Base-by-base conservation (phyloP, 2,329 filamentous ascomycete species). In the Verticillium dahliae region DNA sequence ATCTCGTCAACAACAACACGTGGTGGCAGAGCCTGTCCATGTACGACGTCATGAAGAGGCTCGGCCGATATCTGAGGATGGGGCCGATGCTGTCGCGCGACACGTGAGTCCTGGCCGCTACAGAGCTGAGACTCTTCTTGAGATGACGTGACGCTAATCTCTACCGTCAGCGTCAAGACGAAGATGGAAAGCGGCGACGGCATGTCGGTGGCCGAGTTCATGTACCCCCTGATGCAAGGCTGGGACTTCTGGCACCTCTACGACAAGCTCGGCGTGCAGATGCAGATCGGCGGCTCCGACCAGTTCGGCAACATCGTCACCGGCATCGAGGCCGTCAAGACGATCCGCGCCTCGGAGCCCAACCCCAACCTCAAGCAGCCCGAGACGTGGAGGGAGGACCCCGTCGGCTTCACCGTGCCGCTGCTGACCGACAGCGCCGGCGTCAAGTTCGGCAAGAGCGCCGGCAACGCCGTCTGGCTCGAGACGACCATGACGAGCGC, bases 161-260 rank as follows among this genome's bases (percentile, higher is more conserved):
- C 3, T 27, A 27, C 6, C 1, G 4, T 5, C 34, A 80, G 78
- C 38, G 92, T 96, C 60, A 95, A 92, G 75, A 88, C 86, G 62
- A 91, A 92, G 70, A 83, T 98, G 80, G 83, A 84, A n/a, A 87
- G 87, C 60, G 91, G 92, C 41, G 90, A 95, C 65, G 96, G 95
- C 68, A 94, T 99, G 89, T 96, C 93, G 0, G 90, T 96, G 69
- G 89, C 91, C 39, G 95, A 99, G 72, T 97, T 99, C 74, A 85
- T 87, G 52, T 99, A 99, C 71, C 95, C 96, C 1, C 77, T 99
- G 15, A 85, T 98, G 69, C 95, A 99, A 73, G 92, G 90, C 27
- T 98, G 93, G 90, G 95, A 99, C 73, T 99, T 93, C 85, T 98
- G 91, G 91, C 83, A 90, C 67, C 83, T 98, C 77, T 96, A 90